phyloP scores from a whole-genome alignment of 495 filamentous ascomycete species.

The Neurospora sp. region DNA sequence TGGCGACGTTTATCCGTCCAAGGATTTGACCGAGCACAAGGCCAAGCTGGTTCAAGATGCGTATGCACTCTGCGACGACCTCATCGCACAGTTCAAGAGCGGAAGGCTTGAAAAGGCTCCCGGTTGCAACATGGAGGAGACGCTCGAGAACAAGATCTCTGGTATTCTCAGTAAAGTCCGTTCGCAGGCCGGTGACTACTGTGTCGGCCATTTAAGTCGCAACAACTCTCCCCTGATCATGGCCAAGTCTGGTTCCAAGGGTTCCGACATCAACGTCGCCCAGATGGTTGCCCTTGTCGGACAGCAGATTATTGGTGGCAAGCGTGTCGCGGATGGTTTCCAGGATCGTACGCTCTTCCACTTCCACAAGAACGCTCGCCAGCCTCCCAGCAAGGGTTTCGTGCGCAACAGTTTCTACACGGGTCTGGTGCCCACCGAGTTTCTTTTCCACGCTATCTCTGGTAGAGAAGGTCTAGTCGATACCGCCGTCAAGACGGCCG shows the following conservation, averaged over 20 bases:
- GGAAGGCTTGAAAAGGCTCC: constrained; percentile 72
- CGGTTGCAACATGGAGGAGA: constrained; percentile 83
- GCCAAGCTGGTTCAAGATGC: constrained; percentile 63
- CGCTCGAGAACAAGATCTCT: constrained; percentile 81
- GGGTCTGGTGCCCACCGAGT: constrained; percentile 81
- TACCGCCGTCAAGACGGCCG: constrained; percentile 98
- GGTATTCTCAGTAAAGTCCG: constrained; percentile 86
- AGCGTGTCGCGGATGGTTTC: constrained; percentile 92
- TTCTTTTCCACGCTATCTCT: constrained; percentile 96
- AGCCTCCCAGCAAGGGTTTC: constrained; percentile 91
- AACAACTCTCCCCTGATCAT: constrained; percentile 94
- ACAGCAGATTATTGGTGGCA: constrained; percentile 91
- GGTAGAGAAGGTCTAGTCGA: constrained; percentile 97
- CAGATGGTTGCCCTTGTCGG: constrained; percentile 98
- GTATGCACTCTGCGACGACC: constrained; percentile 68
- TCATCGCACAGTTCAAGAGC: constrained; percentile 71
- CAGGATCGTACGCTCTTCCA: constrained; percentile 91
- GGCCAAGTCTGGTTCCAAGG: constrained; percentile 93
- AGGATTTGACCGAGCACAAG: constrained; percentile 57
- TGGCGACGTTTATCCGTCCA: constrained; percentile 78
- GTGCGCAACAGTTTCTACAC: constrained; percentile 96
- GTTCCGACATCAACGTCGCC: constrained; percentile 94
- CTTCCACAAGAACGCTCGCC: constrained; percentile 84
- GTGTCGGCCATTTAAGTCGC: constrained; percentile 78
- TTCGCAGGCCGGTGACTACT: constrained; percentile 80